A percentile compares a stretch with the other conserved stretches of the same genome.
Conservation (phyloP, 176 grass and related monocot genomes). For the Phragmites australis region DNA sequence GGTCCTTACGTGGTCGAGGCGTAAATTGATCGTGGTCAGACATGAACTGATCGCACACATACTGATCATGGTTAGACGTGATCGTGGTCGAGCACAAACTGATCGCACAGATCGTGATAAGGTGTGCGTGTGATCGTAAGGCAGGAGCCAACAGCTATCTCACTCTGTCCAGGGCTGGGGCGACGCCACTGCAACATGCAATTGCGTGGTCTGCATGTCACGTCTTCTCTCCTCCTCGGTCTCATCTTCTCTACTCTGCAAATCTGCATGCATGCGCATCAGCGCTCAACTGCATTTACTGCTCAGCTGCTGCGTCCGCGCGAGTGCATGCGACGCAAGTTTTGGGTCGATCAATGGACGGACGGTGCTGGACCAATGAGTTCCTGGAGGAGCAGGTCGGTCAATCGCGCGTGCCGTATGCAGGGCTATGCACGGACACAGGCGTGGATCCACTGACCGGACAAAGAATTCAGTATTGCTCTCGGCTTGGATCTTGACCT, state of each 20-base stretch:
- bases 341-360: background rate
- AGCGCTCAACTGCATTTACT: slow-evolving; percentile 10
- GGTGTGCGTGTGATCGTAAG: too few species aligned
- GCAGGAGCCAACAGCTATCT: too few species aligned
- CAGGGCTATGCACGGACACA: background rate
- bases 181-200: background rate
- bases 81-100: too few species aligned
- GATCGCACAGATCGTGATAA: too few species aligned
- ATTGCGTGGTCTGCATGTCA: too few species aligned
- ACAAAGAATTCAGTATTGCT: background rate
- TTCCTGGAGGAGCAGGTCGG: background rate
- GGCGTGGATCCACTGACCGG: background rate
- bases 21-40: too few species aligned
- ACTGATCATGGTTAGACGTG: too few species aligned
- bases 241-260: background rate
- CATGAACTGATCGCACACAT: too few species aligned
- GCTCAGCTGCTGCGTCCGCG: background rate
- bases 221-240: too few species aligned
- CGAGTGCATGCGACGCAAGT: background rate
- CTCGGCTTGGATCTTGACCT: background rate
- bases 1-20: too few species aligned
- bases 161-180: too few species aligned
- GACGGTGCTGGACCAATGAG: background rate
- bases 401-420: background rate
- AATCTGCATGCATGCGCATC: background rate